Evolutionary conservation across 1,284 basidiomycete species (phyloP).

Genomic region (Melampsora americana): DNA sequence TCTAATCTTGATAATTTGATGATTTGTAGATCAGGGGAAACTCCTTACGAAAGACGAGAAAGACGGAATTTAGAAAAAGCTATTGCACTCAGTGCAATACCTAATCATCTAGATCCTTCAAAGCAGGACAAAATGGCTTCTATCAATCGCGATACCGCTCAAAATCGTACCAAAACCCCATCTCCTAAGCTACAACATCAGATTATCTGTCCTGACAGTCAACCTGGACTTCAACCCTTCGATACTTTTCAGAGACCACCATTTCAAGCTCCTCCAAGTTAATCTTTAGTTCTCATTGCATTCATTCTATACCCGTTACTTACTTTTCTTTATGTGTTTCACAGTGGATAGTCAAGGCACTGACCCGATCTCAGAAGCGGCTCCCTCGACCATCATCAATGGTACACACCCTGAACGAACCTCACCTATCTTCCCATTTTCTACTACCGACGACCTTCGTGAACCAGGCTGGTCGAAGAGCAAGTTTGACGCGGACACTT

Average conservation of each 20-base stretch:
- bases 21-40: conserved; percentile 9
- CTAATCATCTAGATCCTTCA: not conserved
- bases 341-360: not conserved
- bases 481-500: conserved; percentile 6
- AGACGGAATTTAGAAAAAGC: conserved; percentile 26
- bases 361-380: not conserved
- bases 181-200: not conserved
- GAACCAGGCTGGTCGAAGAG: conserved; percentile 26
- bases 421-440: conserved; percentile 9
- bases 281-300: too few species aligned
- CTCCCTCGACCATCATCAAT: not conserved
- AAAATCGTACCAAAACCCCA: not conserved
- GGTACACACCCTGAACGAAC: not conserved
- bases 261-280: not conserved
- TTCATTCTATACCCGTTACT: not conserved
- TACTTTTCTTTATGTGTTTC: not conserved
- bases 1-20: too few species aligned
- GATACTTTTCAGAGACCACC: not conserved
- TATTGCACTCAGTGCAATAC: conserved; percentile 14
- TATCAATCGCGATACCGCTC: too few species aligned
- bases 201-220: not conserved
- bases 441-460: not conserved
- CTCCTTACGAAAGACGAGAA: conserved; percentile 28
- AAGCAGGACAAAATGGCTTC: too few species aligned
- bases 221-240: not conserved